Conservation (phyloP, 768 basidiomycete species). For the Kondoa subrosea region DNA sequence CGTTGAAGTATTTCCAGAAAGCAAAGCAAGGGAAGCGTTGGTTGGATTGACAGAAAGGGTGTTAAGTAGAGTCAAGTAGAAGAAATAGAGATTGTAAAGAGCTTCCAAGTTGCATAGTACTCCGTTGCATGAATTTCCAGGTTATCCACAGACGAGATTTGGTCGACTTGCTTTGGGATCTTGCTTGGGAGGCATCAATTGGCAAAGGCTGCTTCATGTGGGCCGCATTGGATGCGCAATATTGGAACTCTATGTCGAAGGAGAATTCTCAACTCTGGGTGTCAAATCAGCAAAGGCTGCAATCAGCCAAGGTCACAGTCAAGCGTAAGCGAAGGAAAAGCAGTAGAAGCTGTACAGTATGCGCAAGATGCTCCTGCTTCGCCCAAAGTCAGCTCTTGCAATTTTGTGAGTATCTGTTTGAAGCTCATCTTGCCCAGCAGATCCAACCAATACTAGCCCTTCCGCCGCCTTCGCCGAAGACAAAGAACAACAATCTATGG, state of each 20-base stretch:
- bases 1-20: conserved; percentile 49
- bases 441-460: not conserved
- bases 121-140: conserved; percentile 41
- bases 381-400: no score
- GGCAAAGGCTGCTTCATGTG: not conserved
- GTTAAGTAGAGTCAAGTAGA: conserved; percentile 29
- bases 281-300: no score
- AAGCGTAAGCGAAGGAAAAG: not conserved
- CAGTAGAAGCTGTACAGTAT: not conserved
- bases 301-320: no score
- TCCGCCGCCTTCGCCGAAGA: not conserved
- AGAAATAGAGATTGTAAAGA: no score
- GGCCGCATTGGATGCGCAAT: not conserved
- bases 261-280: no score
- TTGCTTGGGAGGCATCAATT: no score
- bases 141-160: no score
- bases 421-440: no score
- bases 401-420: no score
- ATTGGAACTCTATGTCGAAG: not conserved
- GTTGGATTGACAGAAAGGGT: conserved; percentile 54
- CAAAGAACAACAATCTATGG: not conserved
- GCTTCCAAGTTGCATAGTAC: no score
- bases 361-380: not conserved
- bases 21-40: conserved; percentile 60
- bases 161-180: no score